These are phyloP conservation scores for Mortierella sp. DNA, from an alignment of 371 early-diverging fungal species.

Conservation along the genomic window DNA sequence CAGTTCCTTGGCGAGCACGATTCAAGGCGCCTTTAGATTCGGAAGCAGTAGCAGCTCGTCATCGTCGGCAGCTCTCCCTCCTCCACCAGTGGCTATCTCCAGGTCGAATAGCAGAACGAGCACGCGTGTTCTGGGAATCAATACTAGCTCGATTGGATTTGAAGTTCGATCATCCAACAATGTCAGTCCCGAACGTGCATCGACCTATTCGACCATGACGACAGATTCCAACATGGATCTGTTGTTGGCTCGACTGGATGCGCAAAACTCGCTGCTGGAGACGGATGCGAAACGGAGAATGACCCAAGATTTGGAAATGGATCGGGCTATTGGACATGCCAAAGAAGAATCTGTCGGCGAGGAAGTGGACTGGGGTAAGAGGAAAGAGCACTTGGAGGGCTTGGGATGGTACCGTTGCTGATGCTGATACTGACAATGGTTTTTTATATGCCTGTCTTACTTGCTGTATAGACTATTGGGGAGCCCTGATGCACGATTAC, in stretches of 20 bases:
- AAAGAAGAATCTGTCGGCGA: conserved; percentile 56
- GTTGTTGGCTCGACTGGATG: conserved; percentile 73
- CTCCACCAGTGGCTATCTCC: conserved; percentile 12
- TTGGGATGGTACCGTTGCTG: too few relatives aligned
- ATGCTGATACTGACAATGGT: too few relatives aligned
- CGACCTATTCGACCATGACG: conserved; percentile 51
- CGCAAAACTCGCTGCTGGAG: conserved; percentile 65
- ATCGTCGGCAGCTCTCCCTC: background rate
- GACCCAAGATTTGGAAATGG: conserved; percentile 55
- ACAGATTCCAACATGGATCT: conserved; percentile 62
- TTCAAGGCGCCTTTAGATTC: conserved; percentile 35
- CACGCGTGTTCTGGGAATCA: conserved; percentile 24
- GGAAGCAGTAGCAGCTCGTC: conserved; percentile 2
- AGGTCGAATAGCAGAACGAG: conserved; percentile 28
- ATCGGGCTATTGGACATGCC: conserved; percentile 55
- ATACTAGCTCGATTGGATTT: conserved; percentile 16
- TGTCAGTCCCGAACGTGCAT: conserved; percentile 49
- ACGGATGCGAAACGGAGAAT: conserved; percentile 61
- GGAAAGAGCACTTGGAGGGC: too few relatives aligned
- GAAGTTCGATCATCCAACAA: conserved; percentile 28
- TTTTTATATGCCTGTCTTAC: too few relatives aligned
- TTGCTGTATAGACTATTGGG: conserved; percentile 86
- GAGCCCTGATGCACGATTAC: conserved; percentile 87
- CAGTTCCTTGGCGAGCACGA: conserved; percentile 43
- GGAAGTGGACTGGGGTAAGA: conserved; percentile 80